Evolutionary conservation across 345 rosid species (phyloP).

Genomic region (Eucalyptus regnans): DNA sequence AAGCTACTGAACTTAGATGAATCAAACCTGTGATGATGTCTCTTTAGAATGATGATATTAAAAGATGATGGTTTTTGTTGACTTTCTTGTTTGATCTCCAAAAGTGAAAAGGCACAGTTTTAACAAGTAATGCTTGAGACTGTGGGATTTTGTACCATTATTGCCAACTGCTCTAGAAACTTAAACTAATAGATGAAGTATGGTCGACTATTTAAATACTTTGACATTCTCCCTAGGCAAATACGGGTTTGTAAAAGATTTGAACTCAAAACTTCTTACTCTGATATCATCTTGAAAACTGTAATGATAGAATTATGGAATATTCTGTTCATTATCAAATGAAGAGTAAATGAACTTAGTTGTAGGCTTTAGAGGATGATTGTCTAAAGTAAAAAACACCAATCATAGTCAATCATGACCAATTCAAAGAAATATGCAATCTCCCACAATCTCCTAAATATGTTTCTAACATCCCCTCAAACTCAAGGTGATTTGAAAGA

Average conservation of each 20-base stretch:
- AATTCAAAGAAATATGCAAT: neutral
- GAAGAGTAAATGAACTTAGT: neutral
- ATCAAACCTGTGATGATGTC: neutral
- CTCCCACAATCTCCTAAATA: neutral
- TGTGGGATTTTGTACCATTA: neutral
- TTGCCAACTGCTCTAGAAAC: neutral
- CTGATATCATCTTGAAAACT: neutral
- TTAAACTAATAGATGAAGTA: neutral
- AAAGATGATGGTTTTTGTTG: neutral
- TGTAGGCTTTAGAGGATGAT: neutral
- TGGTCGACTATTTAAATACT: neutral
- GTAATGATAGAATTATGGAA: neutral
- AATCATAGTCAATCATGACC: neutral
- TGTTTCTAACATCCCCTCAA: neutral
- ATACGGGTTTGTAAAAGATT: neutral
- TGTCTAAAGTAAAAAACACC: neutral
- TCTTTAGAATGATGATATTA: neutral
- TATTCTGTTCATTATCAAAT: neutral
- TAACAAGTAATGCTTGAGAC: neutral
- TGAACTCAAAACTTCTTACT: neutral
- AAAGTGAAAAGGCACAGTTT: neutral
- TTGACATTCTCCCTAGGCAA: neutral
- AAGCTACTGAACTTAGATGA: neutral
- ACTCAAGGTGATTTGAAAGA: neutral
- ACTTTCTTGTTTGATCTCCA: neutral